phyloP scores from a whole-genome alignment of 179 eudicot genomes.

The Sideroxylon spinosum region DNA sequence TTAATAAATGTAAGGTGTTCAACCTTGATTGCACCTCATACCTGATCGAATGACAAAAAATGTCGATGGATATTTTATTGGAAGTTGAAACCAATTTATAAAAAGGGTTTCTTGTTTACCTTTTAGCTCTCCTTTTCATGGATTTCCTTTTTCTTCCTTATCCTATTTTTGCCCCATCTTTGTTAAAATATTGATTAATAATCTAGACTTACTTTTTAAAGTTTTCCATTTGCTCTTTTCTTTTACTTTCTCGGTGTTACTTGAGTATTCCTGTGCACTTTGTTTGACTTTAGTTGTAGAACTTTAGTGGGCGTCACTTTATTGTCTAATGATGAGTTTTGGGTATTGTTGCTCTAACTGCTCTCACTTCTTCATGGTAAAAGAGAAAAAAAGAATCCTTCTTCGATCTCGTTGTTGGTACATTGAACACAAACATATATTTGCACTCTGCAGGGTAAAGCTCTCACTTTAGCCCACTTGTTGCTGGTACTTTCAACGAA shows the following conservation, averaged over 20 bases:
- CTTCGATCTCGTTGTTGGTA: not conserved
- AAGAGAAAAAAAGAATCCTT: not conserved
- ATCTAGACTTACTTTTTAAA: not conserved
- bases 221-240: not conserved
- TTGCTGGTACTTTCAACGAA: not conserved
- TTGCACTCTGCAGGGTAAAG: not conserved
- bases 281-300: not conserved
- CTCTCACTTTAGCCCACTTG: not conserved
- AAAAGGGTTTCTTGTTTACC: not conserved
- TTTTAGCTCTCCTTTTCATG: slow-evolving; percentile 15
- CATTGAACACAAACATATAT: not conserved
- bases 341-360: not conserved
- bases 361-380: not conserved
- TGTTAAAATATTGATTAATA: not conserved
- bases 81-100: not conserved
- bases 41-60: not conserved
- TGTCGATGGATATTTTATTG: not conserved
- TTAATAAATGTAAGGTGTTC: not conserved
- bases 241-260: slow-evolving; percentile 6
- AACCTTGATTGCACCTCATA: not conserved
- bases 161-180: not conserved
- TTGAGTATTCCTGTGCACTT: slow-evolving; percentile 1
- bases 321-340: slow-evolving; percentile 13
- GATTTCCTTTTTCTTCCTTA: not conserved
- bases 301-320: not conserved